Evolutionary conservation across 257 asterid genomes (phyloP).

Genomic region (Voacanga thouarsii): DNA sequence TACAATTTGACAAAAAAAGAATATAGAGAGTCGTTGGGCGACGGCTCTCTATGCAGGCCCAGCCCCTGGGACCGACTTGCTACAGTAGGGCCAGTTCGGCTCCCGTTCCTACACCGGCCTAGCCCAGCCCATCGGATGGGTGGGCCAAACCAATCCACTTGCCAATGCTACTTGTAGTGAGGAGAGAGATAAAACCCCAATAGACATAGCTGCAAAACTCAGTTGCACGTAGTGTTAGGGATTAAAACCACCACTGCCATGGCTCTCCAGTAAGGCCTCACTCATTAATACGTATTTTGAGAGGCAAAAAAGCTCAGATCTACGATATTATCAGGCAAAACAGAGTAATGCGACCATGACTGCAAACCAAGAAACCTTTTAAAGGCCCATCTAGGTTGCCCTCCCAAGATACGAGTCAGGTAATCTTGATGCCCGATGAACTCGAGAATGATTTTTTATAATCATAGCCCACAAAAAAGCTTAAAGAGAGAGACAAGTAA

Average conservation of each 20-base stretch:
- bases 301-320: background rate
- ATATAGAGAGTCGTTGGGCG: no score
- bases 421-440: background rate
- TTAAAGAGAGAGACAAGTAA: background rate
- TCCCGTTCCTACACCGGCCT: no score
- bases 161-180: no score
- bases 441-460: background rate
- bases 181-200: no score
- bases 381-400: background rate
- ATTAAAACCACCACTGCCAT: background rate
- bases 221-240: background rate
- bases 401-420: slow-evolving; percentile 1
- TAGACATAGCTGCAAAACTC: background rate
- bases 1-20: no score
- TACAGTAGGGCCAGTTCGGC: no score
- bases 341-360: slow-evolving; percentile 3
- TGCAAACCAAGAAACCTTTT: background rate
- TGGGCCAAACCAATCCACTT: no score
- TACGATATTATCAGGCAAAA: background rate
- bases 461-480: background rate
- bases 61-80: no score
- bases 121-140: no score
- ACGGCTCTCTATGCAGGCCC: no score
- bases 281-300: background rate
- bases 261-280: background rate